These are phyloP conservation scores for Casuarina glauca DNA, from an alignment of 306 rosid genomes.

Conservation along the genomic window DNA sequence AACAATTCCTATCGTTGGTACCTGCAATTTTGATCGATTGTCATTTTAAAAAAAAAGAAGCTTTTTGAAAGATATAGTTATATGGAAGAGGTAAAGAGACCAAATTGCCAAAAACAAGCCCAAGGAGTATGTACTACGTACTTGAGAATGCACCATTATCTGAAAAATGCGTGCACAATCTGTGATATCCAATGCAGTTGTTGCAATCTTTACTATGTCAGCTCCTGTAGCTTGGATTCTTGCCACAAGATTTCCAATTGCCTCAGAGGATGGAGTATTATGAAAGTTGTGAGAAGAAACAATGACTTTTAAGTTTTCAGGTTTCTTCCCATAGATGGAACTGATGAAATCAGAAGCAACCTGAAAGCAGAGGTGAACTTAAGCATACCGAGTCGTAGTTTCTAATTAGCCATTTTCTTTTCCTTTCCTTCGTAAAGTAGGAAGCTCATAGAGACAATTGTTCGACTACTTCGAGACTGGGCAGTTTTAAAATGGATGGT, in stretches of 20 bases:
- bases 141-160: constrained; percentile 45
- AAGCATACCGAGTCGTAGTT: background rate
- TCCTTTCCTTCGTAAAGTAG: background rate
- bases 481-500: too few species aligned
- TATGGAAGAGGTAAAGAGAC: background rate
- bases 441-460: background rate
- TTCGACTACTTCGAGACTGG: too few species aligned
- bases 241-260: constrained; percentile 41
- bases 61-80: background rate
- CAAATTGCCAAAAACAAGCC: background rate
- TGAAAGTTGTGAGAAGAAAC: constrained; percentile 50
- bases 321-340: constrained; percentile 38
- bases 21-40: constrained; percentile 21
- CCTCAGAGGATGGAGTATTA: constrained; percentile 46
- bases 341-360: constrained; percentile 41
- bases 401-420: background rate
- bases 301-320: constrained; percentile 40
- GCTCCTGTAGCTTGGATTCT: constrained; percentile 48
- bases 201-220: constrained; percentile 46
- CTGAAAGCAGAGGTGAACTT: constrained; percentile 17
- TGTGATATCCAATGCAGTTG: constrained; percentile 47
- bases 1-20: constrained; percentile 41
- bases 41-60: background rate
- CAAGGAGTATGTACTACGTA: constrained; percentile 9
- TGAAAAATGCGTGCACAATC: constrained; percentile 45